Evolutionary conservation across 2,329 filamentous ascomycete genomes (phyloP).

Genomic region (Fusarium oxysporum): DNA sequence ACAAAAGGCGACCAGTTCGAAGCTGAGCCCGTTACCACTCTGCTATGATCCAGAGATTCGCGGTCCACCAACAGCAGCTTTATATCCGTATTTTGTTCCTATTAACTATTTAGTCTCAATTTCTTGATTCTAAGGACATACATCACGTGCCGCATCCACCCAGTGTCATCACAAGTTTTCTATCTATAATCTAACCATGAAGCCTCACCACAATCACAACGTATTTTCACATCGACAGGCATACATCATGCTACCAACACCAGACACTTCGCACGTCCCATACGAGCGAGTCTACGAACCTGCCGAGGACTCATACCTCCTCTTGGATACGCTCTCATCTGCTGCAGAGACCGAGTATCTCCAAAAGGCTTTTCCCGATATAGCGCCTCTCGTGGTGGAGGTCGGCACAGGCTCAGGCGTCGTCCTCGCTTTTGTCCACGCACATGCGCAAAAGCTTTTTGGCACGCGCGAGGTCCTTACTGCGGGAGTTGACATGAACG

Average conservation of each 20-base stretch:
- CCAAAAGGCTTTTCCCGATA: conserved; percentile 65
- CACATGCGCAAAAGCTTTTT: conserved; percentile 79
- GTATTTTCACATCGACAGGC: neutral
- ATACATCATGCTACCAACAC: conserved; percentile 84
- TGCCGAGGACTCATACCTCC: conserved; percentile 93
- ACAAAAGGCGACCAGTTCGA: neutral
- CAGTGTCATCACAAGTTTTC: conserved; percentile 24
- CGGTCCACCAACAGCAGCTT: neutral
- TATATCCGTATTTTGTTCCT: neutral
- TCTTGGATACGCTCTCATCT: conserved; percentile 90
- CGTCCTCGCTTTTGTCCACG: conserved; percentile 87
- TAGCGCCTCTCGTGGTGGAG: conserved; percentile 78
- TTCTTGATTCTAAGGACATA: neutral
- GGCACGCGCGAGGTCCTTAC: conserved; percentile 77
- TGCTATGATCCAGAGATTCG: neutral
- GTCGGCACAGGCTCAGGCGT: conserved; percentile 93
- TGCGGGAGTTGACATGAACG: conserved; percentile 86
- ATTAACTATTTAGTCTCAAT: neutral
- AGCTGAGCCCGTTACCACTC: neutral
- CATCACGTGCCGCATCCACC: conserved; percentile 38
- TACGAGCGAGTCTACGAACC: conserved; percentile 94
- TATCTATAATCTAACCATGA: conserved; percentile 20
- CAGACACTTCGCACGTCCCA: conserved; percentile 89
- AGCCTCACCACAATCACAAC: conserved; percentile 33
- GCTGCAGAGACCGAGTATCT: conserved; percentile 76